phyloP scores from a whole-genome alignment of 192 early-diverging fungal species.

The Rhizophagus sp. region DNA sequence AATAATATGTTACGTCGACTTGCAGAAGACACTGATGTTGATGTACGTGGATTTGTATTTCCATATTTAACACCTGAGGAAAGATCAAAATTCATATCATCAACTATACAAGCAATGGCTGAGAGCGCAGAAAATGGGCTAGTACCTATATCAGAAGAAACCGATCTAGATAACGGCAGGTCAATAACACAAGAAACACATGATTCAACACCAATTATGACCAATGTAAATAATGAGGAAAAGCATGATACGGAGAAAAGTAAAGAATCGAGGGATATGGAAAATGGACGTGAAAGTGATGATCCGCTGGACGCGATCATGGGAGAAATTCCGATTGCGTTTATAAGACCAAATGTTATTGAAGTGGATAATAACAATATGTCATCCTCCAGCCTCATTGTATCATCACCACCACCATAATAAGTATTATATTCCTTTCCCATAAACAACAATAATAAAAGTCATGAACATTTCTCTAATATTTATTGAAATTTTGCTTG shows the following conservation, averaged over 20 bases:
- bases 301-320: conserved; percentile 15
- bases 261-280: conserved; percentile 3
- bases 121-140: conserved; percentile 16
- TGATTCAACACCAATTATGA: neutral
- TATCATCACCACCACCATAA: neutral
- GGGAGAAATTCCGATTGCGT: conserved; percentile 32
- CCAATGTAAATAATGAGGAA: neutral
- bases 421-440: neutral
- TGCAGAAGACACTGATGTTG: conserved; percentile 12
- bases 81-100: neutral
- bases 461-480: neutral
- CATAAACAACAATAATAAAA: neutral
- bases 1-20: conserved; percentile 8
- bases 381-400: neutral
- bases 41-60: conserved; percentile 23
- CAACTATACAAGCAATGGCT: conserved; percentile 1
- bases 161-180: neutral
- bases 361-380: conserved; percentile 18
- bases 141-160: neutral
- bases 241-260: neutral
- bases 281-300: conserved; percentile 6
- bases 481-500: neutral
- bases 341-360: conserved; percentile 11
- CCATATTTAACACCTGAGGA: conserved; percentile 14
- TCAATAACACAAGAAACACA: neutral